Base-by-base conservation (phyloP, 192 early-diverging fungal species). In the Rhizophlyctis rosea region DNA sequence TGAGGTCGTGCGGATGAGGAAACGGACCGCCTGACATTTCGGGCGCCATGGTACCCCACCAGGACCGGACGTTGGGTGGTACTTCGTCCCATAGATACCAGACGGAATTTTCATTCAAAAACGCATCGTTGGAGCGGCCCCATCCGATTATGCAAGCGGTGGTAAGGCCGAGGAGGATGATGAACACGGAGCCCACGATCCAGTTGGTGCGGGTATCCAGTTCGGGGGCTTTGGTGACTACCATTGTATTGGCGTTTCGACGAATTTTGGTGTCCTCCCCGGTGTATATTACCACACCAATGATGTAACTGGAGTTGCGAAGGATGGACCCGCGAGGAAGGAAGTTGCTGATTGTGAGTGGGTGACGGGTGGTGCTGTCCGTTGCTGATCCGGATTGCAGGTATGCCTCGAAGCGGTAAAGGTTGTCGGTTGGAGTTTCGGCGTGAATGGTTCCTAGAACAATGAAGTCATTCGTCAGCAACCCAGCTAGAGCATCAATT, bases 251-350 rank as follows among this genome's bases (percentile, higher is more conserved):
- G 14, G 79, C 75, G 59, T 80, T 80, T 62, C 61, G 73, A 16
- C 77, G 62, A 30, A 82, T 74, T 57, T 81, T 81, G 33, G 80
- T 77, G 28, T 82, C 80, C 52, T 81, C 72, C 30, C 80, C 80
- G n/a, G 80, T 79, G 50, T 67, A 82, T 4, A 81, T 53, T 0
- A 87, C 90, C 49, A 91, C 76, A 23, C 87, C 93, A 67, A 81
- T 89, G 31, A 92, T 73, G 44, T 86, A 89, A 1, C 86, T 81
- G 0, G 92, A 93, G 65, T 95, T 95, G 55, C 89, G 74, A 29
- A 95, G 77, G 16, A 87, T 85, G 0, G 93, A 86, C n/a, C 92
- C 92, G 50, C 92, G 87, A 57, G 90, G 83, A 31, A 94, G 76
- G 50, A 94, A 69, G 68, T 94, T 87, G 56, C 83, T 84, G 60